Conservation (phyloP, 2,329 filamentous ascomycete species). For the Hymenoscyphus repandus region DNA sequence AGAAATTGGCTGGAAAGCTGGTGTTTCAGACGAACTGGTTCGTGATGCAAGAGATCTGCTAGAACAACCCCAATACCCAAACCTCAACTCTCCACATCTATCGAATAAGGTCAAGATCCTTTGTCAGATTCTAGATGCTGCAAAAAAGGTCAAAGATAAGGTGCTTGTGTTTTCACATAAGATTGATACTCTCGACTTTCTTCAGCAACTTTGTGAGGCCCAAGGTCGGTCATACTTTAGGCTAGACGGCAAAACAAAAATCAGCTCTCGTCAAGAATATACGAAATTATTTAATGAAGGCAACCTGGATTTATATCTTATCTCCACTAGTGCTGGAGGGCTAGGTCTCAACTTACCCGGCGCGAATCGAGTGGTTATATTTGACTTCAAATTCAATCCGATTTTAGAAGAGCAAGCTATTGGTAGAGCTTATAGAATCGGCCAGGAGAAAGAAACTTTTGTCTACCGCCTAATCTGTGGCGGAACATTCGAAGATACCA, state of each 20-base stretch:
- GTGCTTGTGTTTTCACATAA: conserved; percentile 77
- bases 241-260: conserved; percentile 58
- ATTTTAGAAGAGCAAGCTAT: conserved; percentile 80
- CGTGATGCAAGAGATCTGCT: conserved; percentile 35
- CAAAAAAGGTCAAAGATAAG: conserved; percentile 60
- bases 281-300: conserved; percentile 65
- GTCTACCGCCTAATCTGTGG: conserved; percentile 78
- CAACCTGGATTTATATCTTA: conserved; percentile 60
- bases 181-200: conserved; percentile 62
- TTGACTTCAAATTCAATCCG: conserved; percentile 80
- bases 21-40: conserved; percentile 27
- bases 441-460: conserved; percentile 73
- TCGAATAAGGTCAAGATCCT: conserved; percentile 68
- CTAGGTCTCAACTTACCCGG: conserved; percentile 78
- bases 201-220: conserved; percentile 51
- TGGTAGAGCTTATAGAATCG: conserved; percentile 79
- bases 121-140: conserved; percentile 63
- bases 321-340: conserved; percentile 79
- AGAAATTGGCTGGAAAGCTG: conserved; percentile 23
- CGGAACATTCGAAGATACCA: conserved; percentile 71
- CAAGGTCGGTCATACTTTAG: conserved; percentile 47
- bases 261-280: conserved; percentile 52
- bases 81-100: conserved; percentile 40
- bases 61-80: conserved; percentile 19
- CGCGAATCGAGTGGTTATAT: conserved; percentile 81